These are phyloP conservation scores for Hydnomerulius pinastri DNA, from an alignment of 768 basidiomycete genomes.

Conservation along the genomic window DNA sequence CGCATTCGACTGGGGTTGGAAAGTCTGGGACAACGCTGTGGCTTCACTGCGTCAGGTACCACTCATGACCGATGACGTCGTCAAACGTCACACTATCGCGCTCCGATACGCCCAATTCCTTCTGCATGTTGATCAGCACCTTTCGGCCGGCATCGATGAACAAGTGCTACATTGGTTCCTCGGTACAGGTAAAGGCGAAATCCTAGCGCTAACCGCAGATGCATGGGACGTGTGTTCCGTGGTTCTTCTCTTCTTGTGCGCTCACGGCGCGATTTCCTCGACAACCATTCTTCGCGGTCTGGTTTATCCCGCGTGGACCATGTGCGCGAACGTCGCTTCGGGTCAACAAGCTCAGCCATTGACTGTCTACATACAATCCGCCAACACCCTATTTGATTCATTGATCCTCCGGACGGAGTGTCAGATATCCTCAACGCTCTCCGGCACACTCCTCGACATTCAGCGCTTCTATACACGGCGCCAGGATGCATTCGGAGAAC, in stretches of 20 bases:
- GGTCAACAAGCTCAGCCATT: slow-evolving; percentile 42
- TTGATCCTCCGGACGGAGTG: slow-evolving; percentile 59
- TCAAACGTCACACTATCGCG: slow-evolving; percentile 52
- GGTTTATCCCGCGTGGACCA: slow-evolving; percentile 77
- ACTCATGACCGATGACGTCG: slow-evolving; percentile 48
- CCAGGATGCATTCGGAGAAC: slow-evolving; percentile 64
- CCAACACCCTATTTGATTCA: slow-evolving; percentile 61
- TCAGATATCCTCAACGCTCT: slow-evolving; percentile 37
- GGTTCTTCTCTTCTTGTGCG: slow-evolving; percentile 63
- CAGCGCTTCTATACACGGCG: slow-evolving; percentile 72
- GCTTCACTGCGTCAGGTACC: slow-evolving; percentile 73
- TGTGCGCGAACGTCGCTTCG: slow-evolving; percentile 44
- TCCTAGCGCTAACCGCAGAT: slow-evolving; percentile 57
- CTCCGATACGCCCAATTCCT: slow-evolving; percentile 72
- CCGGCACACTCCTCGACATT: slow-evolving; percentile 58
- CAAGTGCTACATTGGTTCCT: slow-evolving; percentile 73
- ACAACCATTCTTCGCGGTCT: slow-evolving; percentile 74
- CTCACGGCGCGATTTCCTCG: slow-evolving; percentile 67
- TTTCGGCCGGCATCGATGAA: slow-evolving; percentile 70
- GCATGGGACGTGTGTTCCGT: slow-evolving; percentile 68
- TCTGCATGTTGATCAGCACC: slow-evolving; percentile 72
- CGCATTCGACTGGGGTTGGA: slow-evolving; percentile 74
- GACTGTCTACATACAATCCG: slow-evolving; percentile 57
- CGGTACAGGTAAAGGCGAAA: slow-evolving; percentile 65
- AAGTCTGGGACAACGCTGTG: slow-evolving; percentile 82